Evolutionary conservation across 2,329 filamentous ascomycete genomes (phyloP), one percentile per base, ranked within the genome.

Genomic region (Fusarium secorum): DNA sequence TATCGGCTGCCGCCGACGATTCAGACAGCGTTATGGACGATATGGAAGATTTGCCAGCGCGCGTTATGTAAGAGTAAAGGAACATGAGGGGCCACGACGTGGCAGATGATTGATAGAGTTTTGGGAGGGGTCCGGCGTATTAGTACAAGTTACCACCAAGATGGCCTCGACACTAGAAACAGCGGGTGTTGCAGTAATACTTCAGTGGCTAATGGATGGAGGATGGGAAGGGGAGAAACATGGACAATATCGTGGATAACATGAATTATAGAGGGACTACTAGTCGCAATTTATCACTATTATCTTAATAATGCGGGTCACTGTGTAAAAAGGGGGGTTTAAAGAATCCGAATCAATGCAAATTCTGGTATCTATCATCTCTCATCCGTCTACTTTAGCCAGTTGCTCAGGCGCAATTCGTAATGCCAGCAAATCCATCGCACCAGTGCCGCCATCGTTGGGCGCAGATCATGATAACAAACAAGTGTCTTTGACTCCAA

Each of bases 1-100:
- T 66, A 35, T 57, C 64, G 8, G 48, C 41, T 38, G 60, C 46
- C 17, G 63, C 66, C n/a, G 70, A 75, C 17, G 74, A 71, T 18
- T 79, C 76, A 8, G 78, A 79, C 26, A 81, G 80, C 39, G 76
- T 77, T 18, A 82, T 83, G 80, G 81, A 83, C 36, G 82, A 83
- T 45, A 83, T 84, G 82, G 81, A 83, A 57, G 82, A 84, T 61
- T 71, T 84, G 42, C 82, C 82, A 10, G 79, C 79, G n/a, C 75
- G 75, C 17, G 46, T 78, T n/a, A 20, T 46, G 38, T 74, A 59
- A 64, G 22, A 48, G 38, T 49, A 33, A 28, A 28, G 18, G 35
- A 24, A 44, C 20, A 36, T n/a, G 22, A 39, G 20, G 20, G 22
- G 45, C 20, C 35, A 39, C 20, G n/a, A 28, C 20, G 24, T 26